Evolutionary conservation across 495 filamentous ascomycete genomes (phyloP).

Genomic region (Penicillium coffeae): DNA sequence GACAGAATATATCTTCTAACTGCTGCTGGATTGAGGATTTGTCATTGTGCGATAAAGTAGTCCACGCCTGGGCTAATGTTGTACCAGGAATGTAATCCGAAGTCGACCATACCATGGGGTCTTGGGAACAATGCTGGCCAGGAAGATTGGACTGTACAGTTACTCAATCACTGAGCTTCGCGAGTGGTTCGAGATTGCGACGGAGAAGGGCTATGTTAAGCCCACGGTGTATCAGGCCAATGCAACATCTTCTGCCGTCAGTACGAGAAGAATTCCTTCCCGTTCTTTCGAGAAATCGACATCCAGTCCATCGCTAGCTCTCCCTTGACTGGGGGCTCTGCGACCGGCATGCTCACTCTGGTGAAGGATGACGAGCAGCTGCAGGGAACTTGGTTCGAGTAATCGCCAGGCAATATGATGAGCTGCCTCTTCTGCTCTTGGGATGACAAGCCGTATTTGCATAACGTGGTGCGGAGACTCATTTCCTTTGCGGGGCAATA

Average conservation of each 20-base stretch:
- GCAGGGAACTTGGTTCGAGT: slow-evolving; percentile 25
- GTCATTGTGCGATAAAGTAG: slow-evolving; percentile 17
- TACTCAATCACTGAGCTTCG: slow-evolving; percentile 9
- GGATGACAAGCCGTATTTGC: slow-evolving; percentile 21
- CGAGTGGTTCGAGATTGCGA: slow-evolving; percentile 5
- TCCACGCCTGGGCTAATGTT: slow-evolving; percentile 27
- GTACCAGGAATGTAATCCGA: slow-evolving; percentile 25
- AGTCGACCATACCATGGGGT: slow-evolving; percentile 28
- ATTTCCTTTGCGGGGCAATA: background rate
- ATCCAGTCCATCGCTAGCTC: slow-evolving; percentile 36
- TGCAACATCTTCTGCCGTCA: slow-evolving; percentile 41
- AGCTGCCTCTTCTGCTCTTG: slow-evolving; percentile 14
- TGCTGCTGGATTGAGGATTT: slow-evolving; percentile 30
- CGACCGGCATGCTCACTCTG: slow-evolving; percentile 37
- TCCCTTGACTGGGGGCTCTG: slow-evolving; percentile 43
- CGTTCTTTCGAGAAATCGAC: slow-evolving; percentile 47
- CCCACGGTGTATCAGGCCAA: slow-evolving; percentile 18
- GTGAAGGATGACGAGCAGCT: slow-evolving; percentile 7
- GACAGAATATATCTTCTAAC: slow-evolving; percentile 27
- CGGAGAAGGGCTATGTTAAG: slow-evolving; percentile 3
- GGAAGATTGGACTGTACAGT: slow-evolving; percentile 13
- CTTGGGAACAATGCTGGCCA: slow-evolving; percentile 24
- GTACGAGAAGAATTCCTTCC: slow-evolving; percentile 46
- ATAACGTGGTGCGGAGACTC: slow-evolving; percentile 15
- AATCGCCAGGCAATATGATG: slow-evolving; percentile 17